Base-by-base conservation (phyloP, 805 yeast genomes). In the Ogataea nonfermentans region DNA sequence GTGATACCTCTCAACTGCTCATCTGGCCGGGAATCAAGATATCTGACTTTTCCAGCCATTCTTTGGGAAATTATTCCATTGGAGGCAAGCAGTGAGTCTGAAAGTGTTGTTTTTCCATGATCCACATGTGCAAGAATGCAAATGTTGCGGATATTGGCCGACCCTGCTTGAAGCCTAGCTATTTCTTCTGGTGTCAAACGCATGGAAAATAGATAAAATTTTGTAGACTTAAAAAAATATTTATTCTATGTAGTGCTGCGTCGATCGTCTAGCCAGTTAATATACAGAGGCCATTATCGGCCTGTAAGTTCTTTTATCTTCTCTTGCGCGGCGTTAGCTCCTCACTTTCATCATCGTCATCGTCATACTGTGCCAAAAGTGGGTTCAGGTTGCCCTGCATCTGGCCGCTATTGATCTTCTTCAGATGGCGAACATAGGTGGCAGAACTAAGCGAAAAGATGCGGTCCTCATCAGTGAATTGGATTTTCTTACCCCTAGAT, bases 101-200 rank as follows among this genome's bases (percentile, higher is more conserved):
- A 84, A 23, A 93, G 68, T 2, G 98, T 87, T 0, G 99, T 93
- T 65, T 93, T 93, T 19, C 99, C 99, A 59, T 93, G 99, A 61
- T 93, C 99, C 16, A 93, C 99, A 63, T 93, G 99, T 0, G 99
- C 99, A 35, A 93, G 71, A 46, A 93, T 88, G 64, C 99, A 93
- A 30, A 93, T 87, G 62, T 93, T 93, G 45, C 99, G 73, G 22
- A 91, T 79, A 45, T 78, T 68, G 11, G 73, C 65, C 0, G 95
- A 79, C 47, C 83, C 76, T 49, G 70, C 70, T 61, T 91, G 97
- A 13, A 89, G 66, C 47, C 76, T 62, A 23, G 75, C 70, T 24
- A 88, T 73, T 22, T 81, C 79, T 27, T 78, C 81, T 4, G 83
- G 71, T 2, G 85, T 73, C 16, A 86, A 70, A 60, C 74, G 76